Evolutionary conservation across 2,329 filamentous ascomycete genomes (phyloP).

Genomic region (Graphilbum sp.): DNA sequence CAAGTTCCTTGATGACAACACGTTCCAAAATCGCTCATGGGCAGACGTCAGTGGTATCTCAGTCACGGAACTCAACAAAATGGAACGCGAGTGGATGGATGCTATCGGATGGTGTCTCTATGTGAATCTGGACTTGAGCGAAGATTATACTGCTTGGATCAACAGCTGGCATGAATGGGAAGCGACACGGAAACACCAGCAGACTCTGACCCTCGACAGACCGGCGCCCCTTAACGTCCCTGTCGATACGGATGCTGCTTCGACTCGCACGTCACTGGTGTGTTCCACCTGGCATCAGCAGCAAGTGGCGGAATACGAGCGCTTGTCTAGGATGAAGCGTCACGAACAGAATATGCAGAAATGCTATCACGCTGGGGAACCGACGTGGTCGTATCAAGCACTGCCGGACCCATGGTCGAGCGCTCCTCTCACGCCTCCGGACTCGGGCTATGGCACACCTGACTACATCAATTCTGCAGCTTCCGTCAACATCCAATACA

Average conservation of each 20-base stretch:
- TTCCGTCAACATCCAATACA: constrained; percentile 36
- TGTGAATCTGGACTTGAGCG: constrained; percentile 62
- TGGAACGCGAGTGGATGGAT: constrained; percentile 78
- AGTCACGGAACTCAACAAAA: constrained; percentile 65
- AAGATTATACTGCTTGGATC: constrained; percentile 51
- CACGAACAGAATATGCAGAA: constrained; percentile 15
- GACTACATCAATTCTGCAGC: constrained; percentile 40
- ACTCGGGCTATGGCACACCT: constrained; percentile 45
- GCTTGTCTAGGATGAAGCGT: constrained; percentile 24
- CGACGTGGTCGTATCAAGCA: constrained; percentile 21
- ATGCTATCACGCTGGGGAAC: constrained; percentile 27
- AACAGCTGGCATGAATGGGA: constrained; percentile 44
- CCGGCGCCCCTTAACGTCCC: constrained; percentile 31
- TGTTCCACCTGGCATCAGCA: constrained; percentile 34
- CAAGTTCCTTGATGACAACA: constrained; percentile 95
- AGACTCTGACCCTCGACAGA: constrained; percentile 31
- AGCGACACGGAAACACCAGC: constrained; percentile 35
- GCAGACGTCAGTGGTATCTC: constrained; percentile 85
- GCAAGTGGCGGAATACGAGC: constrained; percentile 37
- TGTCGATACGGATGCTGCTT: constrained; percentile 25
- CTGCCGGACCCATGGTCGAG: constrained; percentile 21
- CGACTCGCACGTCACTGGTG: constrained; percentile 18
- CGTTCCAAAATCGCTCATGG: constrained; percentile 94
- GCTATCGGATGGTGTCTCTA: constrained; percentile 75
- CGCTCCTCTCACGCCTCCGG: constrained; percentile 39